These are phyloP conservation scores for Cytospora mali DNA, from an alignment of 2,329 filamentous ascomycete species.

Conservation along the genomic window DNA sequence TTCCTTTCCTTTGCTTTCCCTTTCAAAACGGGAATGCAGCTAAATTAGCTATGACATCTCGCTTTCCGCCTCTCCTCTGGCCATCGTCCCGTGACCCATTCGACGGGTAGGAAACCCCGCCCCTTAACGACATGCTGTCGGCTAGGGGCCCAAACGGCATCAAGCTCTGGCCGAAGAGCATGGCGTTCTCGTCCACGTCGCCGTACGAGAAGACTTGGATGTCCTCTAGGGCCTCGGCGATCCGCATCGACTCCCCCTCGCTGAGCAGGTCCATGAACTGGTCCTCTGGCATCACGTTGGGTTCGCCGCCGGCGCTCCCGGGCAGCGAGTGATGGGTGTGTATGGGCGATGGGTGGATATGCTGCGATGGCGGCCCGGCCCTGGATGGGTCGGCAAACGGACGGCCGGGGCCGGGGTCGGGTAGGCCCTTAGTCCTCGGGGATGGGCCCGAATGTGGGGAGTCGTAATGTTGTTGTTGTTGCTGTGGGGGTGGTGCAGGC, in stretches of 20 bases:
- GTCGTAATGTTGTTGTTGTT: slow-evolving; percentile 5
- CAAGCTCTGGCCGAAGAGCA: slow-evolving; percentile 15
- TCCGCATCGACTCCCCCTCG: slow-evolving; percentile 29
- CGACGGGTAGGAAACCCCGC: not conserved
- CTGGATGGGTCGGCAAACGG: not conserved
- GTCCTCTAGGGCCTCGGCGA: slow-evolving; percentile 33
- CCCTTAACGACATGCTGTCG: not conserved
- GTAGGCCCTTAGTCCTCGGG: not conserved
- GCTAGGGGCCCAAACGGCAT: not conserved
- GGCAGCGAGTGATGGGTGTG: slow-evolving; percentile 19
- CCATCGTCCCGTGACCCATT: not conserved
- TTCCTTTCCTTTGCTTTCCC: too few species aligned
- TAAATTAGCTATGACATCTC: not conserved
- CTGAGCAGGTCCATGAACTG: slow-evolving; percentile 7
- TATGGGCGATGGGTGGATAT: slow-evolving; percentile 41
- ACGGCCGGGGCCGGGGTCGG: not conserved
- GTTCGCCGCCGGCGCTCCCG: slow-evolving; percentile 5
- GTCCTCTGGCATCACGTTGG: not conserved
- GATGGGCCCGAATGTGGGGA: not conserved
- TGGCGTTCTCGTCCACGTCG: slow-evolving; percentile 12
- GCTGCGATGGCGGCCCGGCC: not conserved
- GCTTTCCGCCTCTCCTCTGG: not conserved
- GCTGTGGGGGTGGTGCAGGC: not conserved
- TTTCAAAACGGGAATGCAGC: not conserved
- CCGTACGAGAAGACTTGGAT: slow-evolving; percentile 28